phyloP scores from a whole-genome alignment of 805 yeast genomes.

The Kuraishia borneana region DNA sequence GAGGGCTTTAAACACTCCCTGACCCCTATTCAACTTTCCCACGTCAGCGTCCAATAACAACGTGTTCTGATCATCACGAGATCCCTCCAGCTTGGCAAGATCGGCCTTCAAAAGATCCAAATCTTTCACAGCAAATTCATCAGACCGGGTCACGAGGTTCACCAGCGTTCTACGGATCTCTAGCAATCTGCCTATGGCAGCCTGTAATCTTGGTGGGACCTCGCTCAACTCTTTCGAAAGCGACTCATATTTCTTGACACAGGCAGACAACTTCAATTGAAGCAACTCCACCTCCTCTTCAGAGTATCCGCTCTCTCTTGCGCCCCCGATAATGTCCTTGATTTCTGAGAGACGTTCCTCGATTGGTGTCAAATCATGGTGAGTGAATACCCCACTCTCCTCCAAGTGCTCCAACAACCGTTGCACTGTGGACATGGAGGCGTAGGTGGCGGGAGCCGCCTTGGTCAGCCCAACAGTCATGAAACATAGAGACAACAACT shows the following conservation, averaged over 20 bases:
- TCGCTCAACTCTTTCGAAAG: constrained; percentile 46
- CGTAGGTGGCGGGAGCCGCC: constrained; percentile 90
- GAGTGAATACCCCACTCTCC: constrained; percentile 74
- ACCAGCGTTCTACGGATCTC: constrained; percentile 52
- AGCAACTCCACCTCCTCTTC: constrained; percentile 52
- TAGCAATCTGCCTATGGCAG: constrained; percentile 49
- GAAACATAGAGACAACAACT: constrained; percentile 73
- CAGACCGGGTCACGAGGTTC: constrained; percentile 8
- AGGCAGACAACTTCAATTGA: constrained; percentile 52
- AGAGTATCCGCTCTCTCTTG: constrained; percentile 47
- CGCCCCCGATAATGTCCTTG: constrained; percentile 39
- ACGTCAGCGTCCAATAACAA: constrained; percentile 18
- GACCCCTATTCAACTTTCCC: constrained; percentile 15
- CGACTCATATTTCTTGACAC: constrained; percentile 43
- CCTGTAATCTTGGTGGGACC: constrained; percentile 37
- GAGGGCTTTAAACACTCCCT: constrained; percentile 55
- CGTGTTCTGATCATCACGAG: constrained; percentile 46
- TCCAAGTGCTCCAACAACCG: constrained; percentile 73
- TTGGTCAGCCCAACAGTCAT: constrained; percentile 86
- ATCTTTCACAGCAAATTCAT: constrained; percentile 18
- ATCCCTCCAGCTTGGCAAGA: constrained; percentile 29
- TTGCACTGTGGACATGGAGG: constrained; percentile 78
- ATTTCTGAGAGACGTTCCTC: constrained; percentile 64
- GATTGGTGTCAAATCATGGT: constrained; percentile 74
- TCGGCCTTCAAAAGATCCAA: constrained; percentile 24